Evolutionary conservation across 352 stramenopile species (phyloP), one percentile per base, ranked within the genome.

Genomic region (Albugo candida): DNA sequence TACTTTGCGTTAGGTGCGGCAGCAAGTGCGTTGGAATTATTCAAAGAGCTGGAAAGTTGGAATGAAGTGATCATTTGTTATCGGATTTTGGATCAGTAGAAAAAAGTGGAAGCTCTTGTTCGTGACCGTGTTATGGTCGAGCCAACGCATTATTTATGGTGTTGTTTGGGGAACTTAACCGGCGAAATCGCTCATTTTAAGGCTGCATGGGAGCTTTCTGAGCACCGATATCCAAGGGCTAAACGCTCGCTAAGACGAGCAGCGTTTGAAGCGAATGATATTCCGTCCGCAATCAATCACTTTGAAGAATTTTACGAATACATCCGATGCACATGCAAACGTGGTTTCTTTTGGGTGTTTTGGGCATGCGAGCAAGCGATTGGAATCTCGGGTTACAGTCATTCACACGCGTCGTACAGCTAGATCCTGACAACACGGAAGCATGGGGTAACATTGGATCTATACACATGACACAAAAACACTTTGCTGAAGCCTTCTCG

Each of bases 21-120:
- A 27, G 60, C 67, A 12, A 96, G 80, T 56, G 92, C 92, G 43
- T 70, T 95, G 27, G 83, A 94, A 59, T 83, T 96, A 36, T 98
- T 83, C 49, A 70, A 94, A 52, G 81, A 97, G 52, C 72, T 98
- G 12, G 83, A 97, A 49, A 83, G 96, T 51, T 98, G 91, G 91
- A 88, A 97, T 63, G 85, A 97, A 52, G 85, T 97, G 12, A 86
- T 97, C 8, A 87, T 96, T 59, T 98, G 91, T 59, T 96, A 96
- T 63, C 78, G 87, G 55, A 60, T 92, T 35, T 61, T 95, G 16
- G 88, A 95, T 48, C 92, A 95, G 56, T 71, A 81, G 1, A 85
- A 73, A 45, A 81, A 79, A 47, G 91, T 91, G 11, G 74, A 96
- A 56, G 74, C 83, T 43, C 66, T 97, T 36, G 83, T 97, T 16